Evolutionary conservation across 495 filamentous ascomycete species (phyloP), one percentile per base, ranked within the genome.

Genomic region (Penicillium taxi): DNA sequence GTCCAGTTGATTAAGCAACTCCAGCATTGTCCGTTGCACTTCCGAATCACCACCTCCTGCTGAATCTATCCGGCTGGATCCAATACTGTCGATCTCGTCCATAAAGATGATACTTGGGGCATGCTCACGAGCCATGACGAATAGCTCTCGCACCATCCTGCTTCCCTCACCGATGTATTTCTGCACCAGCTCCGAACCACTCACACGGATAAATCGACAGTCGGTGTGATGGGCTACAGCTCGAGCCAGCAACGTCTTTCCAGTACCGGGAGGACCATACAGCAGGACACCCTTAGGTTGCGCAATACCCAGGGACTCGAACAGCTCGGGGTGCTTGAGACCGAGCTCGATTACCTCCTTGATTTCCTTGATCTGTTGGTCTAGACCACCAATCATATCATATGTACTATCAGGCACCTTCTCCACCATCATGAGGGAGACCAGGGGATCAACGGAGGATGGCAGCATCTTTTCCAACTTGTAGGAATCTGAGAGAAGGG

Each of bases 351-450:
- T 96, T 37, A 99, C 91, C 61, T 99, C 91, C 68, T 99, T 99
- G 71, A 99, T 99, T 64, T 99, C 93, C 71, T 99, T 96, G 69
- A 99, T 96, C 55, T 99, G 91, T 57, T 99, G 93, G 50, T 96
- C 93, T 30, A 99, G 72, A 42, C 91, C 91, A 61, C 91, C 91
- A 52, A 99, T 99, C 91, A 99, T 99, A 67, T 99, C 91, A 70
- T 99, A 99, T 56, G 91, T 99, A 68, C 87, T 94, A 69, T 99
- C 91, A 18, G 91, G 91, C 17, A 99, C 91, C 67, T 99, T 99
- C 63, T 99, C 91, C 28, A 99, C 91, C 93, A 99, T 96, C 91
- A 99, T 99, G 53, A 99, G 86, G n/a, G 91, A 96, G 23, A 99
- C 91, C 32, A 98, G 81, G 20, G 91, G 91, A 57, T 98, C 91